Evolutionary conservation across 2,329 filamentous ascomycete genomes (phyloP).

Genomic region (Didymella arachidicola): DNA sequence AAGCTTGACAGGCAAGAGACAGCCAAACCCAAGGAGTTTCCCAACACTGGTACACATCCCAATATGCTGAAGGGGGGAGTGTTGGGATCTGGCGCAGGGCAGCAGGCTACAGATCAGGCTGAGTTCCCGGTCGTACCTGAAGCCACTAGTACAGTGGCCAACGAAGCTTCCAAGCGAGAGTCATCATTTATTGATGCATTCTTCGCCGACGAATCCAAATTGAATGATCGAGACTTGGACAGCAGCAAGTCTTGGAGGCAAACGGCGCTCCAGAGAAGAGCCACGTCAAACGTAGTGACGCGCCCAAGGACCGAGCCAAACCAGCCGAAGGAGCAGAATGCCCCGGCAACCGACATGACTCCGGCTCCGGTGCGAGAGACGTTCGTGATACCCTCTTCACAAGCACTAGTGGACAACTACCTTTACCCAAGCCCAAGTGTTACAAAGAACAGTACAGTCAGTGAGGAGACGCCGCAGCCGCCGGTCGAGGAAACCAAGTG

Average conservation of each 20-base stretch:
- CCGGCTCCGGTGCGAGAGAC: not conserved
- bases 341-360: not conserved
- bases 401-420: slow-evolving; percentile 18
- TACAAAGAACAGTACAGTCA: not conserved
- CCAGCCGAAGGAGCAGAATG: not conserved
- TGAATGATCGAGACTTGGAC: slow-evolving; percentile 5
- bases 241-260: slow-evolving; percentile 35
- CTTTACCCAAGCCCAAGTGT: slow-evolving; percentile 6
- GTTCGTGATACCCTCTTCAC: slow-evolving; percentile 17
- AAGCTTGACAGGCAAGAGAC: not conserved
- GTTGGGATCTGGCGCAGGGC: too few species aligned
- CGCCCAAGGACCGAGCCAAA: not conserved
- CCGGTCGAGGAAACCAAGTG: not conserved
- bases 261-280: slow-evolving; percentile 31
- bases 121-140: not conserved
- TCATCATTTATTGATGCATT: slow-evolving; percentile 38
- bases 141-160: not conserved
- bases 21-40: not conserved
- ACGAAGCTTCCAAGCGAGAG: slow-evolving; percentile 21
- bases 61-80: too few species aligned
- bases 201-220: slow-evolving; percentile 23
- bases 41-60: not conserved
- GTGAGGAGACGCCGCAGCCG: not conserved
- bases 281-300: not conserved
- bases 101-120: not conserved